Conservation (phyloP, 768 basidiomycete genomes). For the Leucosporidium creatinivorum region DNA sequence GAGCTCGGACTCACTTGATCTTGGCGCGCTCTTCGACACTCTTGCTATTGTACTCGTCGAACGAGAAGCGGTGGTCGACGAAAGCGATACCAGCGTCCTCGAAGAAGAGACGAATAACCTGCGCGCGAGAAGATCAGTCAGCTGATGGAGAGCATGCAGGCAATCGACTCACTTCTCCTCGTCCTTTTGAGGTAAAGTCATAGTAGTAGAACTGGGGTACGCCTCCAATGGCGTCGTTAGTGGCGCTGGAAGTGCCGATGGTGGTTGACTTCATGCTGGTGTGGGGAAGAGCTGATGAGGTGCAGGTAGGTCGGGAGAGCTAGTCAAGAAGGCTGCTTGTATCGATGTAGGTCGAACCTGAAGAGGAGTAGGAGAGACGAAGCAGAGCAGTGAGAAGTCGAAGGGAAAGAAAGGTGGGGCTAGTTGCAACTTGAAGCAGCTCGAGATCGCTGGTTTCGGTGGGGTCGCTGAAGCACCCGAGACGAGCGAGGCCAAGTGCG, state of each 20-base stretch:
- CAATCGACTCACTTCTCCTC: not conserved
- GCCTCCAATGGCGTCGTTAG: not conserved
- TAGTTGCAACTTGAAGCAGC: no score
- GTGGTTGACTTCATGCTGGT: not conserved
- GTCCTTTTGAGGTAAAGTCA: not conserved
- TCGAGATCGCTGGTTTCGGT: no score
- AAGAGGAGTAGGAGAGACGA: no score
- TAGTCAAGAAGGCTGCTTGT: no score
- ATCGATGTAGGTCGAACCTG: no score
- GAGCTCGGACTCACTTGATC: constrained; percentile 1
- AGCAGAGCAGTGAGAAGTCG: no score
- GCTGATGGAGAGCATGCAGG: not conserved
- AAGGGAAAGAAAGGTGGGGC: no score
- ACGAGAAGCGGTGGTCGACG: not conserved
- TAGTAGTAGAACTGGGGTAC: constrained; percentile 1
- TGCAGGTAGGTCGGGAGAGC: no score
- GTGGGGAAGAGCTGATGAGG: no score
- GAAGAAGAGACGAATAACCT: constrained; percentile 6
- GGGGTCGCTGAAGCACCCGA: no score
- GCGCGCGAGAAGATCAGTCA: not conserved
- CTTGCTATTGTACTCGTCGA: constrained; percentile 6
- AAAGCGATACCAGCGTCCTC: constrained; percentile 12
- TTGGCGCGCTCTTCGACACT: not conserved
- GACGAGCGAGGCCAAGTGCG: no score
- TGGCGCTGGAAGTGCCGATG: not conserved